phyloP scores from a whole-genome alignment of 257 asterid genomes.

The Catharanthus roseus region DNA sequence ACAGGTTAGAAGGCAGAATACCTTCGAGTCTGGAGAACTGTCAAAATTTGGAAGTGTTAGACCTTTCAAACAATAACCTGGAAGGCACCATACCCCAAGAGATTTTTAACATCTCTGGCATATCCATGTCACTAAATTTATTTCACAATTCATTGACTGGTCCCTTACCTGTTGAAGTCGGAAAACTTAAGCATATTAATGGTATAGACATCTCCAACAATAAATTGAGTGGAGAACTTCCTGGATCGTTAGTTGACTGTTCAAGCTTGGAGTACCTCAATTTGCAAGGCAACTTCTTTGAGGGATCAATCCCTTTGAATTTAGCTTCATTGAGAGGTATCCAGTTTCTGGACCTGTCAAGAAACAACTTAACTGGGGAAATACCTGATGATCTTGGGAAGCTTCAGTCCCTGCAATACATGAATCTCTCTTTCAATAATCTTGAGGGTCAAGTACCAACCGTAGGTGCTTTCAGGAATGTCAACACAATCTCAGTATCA shows the following conservation, averaged over 20 bases:
- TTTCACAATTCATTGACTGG: background rate
- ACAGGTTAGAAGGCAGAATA: slow-evolving; percentile 19
- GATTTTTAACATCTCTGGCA: slow-evolving; percentile 3
- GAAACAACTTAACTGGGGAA: background rate
- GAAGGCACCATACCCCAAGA: slow-evolving; percentile 16
- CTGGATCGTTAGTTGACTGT: background rate
- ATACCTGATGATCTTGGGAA: background rate
- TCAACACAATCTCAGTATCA: slow-evolving; percentile 7
- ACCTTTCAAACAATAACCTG: slow-evolving; percentile 10
- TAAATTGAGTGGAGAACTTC: background rate
- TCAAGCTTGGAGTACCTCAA: background rate
- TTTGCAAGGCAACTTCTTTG: background rate
- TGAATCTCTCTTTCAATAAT: slow-evolving; percentile 15
- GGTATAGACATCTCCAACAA: slow-evolving; percentile 4
- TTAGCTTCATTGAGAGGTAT: background rate
- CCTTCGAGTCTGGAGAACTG: slow-evolving; percentile 14
- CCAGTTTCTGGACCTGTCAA: background rate
- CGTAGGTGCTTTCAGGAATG: slow-evolving; percentile 10
- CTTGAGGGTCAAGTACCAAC: slow-evolving; percentile 14
- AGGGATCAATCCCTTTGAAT: background rate
- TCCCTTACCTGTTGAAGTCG: slow-evolving; percentile 9
- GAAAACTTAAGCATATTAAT: slow-evolving; percentile 6
- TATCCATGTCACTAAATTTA: slow-evolving; percentile 1
- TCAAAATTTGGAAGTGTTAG: slow-evolving; percentile 4
- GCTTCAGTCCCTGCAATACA: slow-evolving; percentile 1